A percentile compares a stretch with the other conserved stretches of the same genome.
Conservation (phyloP, 495 filamentous ascomycete genomes). For the Daldinia caldariorum region DNA sequence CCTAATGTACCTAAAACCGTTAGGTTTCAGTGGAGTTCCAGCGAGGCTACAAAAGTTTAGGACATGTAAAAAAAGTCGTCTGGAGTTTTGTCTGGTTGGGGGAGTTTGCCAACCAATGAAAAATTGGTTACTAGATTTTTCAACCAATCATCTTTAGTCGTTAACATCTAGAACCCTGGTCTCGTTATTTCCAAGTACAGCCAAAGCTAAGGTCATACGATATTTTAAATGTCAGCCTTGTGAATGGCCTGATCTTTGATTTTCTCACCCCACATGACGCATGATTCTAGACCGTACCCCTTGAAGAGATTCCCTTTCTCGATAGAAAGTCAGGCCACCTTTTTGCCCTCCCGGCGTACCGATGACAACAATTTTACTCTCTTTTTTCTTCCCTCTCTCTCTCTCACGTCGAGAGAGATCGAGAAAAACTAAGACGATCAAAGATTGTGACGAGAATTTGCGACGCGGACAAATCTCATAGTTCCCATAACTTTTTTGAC, state of each 20-base stretch:
- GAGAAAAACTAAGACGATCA: background rate
- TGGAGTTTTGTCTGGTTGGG: conserved; percentile 1
- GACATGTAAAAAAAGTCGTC: too few relatives aligned
- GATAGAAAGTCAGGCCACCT: conserved; percentile 42
- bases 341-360: conserved; percentile 33
- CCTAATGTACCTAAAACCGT: conserved; percentile 15
- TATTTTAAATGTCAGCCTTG: conserved; percentile 45
- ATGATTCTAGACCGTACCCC: conserved; percentile 43
- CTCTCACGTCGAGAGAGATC: background rate
- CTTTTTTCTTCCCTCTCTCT: conserved; percentile 5
- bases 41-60: conserved; percentile 30
- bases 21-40: conserved; percentile 27
- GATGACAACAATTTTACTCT: conserved; percentile 33
- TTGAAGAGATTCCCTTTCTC: conserved; percentile 32
- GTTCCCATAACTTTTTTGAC: conserved; percentile 21
- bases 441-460: conserved; percentile 30
- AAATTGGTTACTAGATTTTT: background rate
- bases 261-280: conserved; percentile 43
- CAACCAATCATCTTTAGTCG: conserved; percentile 25
- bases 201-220: conserved; percentile 49
- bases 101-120: conserved; percentile 21
- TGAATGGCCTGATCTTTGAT: conserved; percentile 47
- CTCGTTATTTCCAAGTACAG: conserved; percentile 26
- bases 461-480: conserved; percentile 37
- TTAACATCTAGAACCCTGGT: conserved; percentile 29